Conservation (phyloP, 2,329 filamentous ascomycete genomes). For the Cladosporium sp. region DNA sequence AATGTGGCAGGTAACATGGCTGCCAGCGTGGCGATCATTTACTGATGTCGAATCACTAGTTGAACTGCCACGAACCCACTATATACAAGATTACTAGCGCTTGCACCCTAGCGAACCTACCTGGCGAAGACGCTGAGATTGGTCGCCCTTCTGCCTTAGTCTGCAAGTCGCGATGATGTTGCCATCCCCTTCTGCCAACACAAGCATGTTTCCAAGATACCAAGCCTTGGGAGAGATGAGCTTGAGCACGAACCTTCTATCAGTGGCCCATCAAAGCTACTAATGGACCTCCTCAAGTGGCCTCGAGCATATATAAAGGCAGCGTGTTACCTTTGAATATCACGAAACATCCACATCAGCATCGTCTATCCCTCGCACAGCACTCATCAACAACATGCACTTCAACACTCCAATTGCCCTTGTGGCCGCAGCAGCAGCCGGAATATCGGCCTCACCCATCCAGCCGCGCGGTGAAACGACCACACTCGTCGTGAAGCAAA, state of each 20-base stretch:
- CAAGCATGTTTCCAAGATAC: background rate
- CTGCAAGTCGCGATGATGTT: background rate
- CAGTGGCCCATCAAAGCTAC: background rate
- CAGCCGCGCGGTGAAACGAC: constrained; percentile 14
- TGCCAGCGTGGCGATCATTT: background rate
- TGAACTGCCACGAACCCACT: background rate
- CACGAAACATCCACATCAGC: background rate
- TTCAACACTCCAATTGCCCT: constrained; percentile 21
- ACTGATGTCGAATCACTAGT: background rate
- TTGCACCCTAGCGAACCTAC: background rate
- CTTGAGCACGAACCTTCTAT: background rate
- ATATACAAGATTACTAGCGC: background rate
- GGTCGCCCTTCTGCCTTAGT: background rate
- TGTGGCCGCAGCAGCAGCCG: constrained; percentile 20
- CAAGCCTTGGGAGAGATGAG: background rate
- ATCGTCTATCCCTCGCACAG: background rate
- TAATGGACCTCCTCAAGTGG: background rate
- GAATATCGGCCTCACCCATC: constrained; percentile 21
- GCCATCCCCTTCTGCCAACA: background rate
- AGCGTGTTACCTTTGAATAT: background rate
- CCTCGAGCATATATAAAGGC: background rate
- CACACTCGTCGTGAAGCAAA: constrained; percentile 20
- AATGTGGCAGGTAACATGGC: background rate
- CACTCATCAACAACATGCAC: constrained; percentile 19
- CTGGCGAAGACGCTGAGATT: background rate